Evolutionary conservation across 371 early-diverging fungal species (phyloP).

Genomic region (Cokeromyces recurvatus): DNA sequence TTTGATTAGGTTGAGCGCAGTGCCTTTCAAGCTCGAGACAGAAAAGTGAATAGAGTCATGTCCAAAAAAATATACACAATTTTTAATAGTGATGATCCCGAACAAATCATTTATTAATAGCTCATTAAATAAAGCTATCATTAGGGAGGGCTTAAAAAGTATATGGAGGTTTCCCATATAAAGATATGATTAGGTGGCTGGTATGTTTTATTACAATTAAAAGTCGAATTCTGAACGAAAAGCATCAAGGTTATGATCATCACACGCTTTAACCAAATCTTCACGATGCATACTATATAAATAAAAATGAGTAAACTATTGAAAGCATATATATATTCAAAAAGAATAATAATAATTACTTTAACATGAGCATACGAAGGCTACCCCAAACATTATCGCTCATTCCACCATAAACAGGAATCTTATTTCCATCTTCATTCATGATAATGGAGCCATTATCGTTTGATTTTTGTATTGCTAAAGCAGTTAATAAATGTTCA

Average conservation of each 20-base stretch:
- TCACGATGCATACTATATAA: slow-evolving; percentile 50
- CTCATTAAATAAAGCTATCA: slow-evolving; percentile 13
- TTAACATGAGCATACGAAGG: slow-evolving; percentile 72
- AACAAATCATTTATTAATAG: slow-evolving; percentile 22
- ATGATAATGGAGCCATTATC: slow-evolving; percentile 61
- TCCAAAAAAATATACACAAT: slow-evolving; percentile 54
- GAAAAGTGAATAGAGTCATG: slow-evolving; percentile 41
- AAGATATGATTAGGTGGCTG: background rate
- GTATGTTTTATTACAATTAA: background rate
- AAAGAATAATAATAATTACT: slow-evolving; percentile 18
- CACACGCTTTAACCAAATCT: slow-evolving; percentile 68
- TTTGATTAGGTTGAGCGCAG: slow-evolving; percentile 25
- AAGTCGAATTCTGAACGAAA: slow-evolving; percentile 80
- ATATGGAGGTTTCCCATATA: slow-evolving; percentile 17
- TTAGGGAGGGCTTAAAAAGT: slow-evolving; percentile 17
- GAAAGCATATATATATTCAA: background rate
- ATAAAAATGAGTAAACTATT: background rate
- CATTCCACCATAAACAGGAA: slow-evolving; percentile 46
- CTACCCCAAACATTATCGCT: slow-evolving; percentile 78
- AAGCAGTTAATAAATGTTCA: slow-evolving; percentile 80
- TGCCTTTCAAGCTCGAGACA: slow-evolving; percentile 22
- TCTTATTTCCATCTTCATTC: slow-evolving; percentile 29
- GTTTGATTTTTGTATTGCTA: slow-evolving; percentile 65
- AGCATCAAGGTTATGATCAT: slow-evolving; percentile 59
- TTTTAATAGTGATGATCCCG: slow-evolving; percentile 49